Evolutionary conservation across 768 basidiomycete genomes (phyloP).

Genomic region (Kwoniella dendrophila): DNA sequence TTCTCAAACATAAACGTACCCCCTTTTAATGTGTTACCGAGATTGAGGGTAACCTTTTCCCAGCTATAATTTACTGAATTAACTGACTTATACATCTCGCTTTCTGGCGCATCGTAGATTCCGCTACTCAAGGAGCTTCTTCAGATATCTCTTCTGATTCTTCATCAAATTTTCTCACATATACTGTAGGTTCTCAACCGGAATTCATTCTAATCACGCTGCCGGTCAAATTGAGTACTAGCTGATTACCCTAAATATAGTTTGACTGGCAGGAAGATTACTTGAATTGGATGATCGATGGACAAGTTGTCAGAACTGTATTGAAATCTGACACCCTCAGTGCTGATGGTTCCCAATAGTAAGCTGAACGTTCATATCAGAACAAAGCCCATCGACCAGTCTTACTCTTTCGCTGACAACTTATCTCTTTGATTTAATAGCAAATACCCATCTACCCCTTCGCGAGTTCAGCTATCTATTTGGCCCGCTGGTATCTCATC

Average conservation of each 20-base stretch:
- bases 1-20: neutral
- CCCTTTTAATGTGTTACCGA: neutral
- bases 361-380: neutral
- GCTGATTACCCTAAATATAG: constrained; percentile 56
- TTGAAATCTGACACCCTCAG: constrained; percentile 64
- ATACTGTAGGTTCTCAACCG: constrained; percentile 22
- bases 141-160: constrained; percentile 31
- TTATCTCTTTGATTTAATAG: constrained; percentile 14
- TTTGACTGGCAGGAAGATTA: constrained; percentile 77
- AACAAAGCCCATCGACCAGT: neutral
- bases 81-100: neutral
- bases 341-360: constrained; percentile 22
- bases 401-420: neutral
- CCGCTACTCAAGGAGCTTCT: constrained; percentile 32
- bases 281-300: constrained; percentile 71
- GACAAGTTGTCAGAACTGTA: constrained; percentile 70
- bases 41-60: neutral
- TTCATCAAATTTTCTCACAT: constrained; percentile 39
- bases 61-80: neutral
- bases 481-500: constrained; percentile 79
- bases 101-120: constrained; percentile 22
- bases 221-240: neutral
- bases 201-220: neutral
- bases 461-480: constrained; percentile 74
- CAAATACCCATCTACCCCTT: constrained; percentile 75